A percentile compares a stretch with the other conserved stretches of the same genome.
phyloP scores from a whole-genome alignment of 192 early-diverging fungal species.

The Chytriomyces confervae region DNA sequence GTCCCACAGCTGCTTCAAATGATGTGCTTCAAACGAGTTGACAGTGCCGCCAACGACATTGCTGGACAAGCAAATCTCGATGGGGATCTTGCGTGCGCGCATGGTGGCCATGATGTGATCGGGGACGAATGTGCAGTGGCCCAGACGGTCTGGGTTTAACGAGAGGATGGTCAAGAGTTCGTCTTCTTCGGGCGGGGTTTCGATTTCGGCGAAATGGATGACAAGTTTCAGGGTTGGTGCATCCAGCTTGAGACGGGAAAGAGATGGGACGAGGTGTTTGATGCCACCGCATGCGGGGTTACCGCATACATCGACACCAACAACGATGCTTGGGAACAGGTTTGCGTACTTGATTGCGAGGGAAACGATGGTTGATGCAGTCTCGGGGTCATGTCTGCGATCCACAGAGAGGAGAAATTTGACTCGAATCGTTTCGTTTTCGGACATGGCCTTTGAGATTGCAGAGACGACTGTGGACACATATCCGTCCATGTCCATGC shows the following conservation, averaged over 20 bases:
- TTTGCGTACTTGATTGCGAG: conserved; percentile 9
- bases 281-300: conserved; percentile 16
- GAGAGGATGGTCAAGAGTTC: conserved; percentile 24
- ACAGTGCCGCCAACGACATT: conserved; percentile 32
- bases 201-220: conserved; percentile 29
- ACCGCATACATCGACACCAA: conserved; percentile 35
- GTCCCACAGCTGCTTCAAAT: conserved; percentile 25
- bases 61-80: conserved; percentile 32
- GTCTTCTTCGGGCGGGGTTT: conserved; percentile 3
- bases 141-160: conserved; percentile 24
- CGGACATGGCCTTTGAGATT: not conserved
- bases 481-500: conserved; percentile 18
- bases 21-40: not conserved
- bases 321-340: conserved; percentile 7
- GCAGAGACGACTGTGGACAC: not conserved
- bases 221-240: conserved; percentile 16
- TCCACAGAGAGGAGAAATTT: conserved; percentile 24
- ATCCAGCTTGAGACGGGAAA: not conserved
- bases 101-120: not conserved
- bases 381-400: conserved; percentile 16
- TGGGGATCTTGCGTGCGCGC: not conserved
- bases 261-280: conserved; percentile 15
- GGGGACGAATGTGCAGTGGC: conserved; percentile 34
- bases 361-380: conserved; percentile 17
- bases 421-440: not conserved